phyloP scores from a whole-genome alignment of 2,329 filamentous ascomycete genomes.

The Apiospora aurea region DNA sequence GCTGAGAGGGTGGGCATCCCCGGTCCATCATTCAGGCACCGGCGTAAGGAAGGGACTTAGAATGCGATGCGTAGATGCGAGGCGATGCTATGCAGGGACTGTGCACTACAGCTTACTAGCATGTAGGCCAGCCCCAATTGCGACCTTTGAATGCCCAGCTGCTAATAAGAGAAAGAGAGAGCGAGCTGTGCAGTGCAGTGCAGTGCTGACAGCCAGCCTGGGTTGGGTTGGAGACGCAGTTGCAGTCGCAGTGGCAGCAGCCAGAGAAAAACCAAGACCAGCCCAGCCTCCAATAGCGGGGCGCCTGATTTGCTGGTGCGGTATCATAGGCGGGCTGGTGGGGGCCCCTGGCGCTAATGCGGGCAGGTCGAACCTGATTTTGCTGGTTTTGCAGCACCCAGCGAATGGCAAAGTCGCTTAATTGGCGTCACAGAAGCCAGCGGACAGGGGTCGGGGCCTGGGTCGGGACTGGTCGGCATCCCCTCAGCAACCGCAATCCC shows the following conservation, averaged over 20 bases:
- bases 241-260: background rate
- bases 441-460: constrained; percentile 5
- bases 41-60: background rate
- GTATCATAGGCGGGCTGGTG: constrained; percentile 15
- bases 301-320: background rate
- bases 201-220: background rate
- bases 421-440: constrained; percentile 2
- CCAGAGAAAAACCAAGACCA: constrained; percentile 13
- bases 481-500: constrained; percentile 19
- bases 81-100: background rate
- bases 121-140: background rate
- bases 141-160: background rate
- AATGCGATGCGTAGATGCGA: background rate
- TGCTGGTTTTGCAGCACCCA: background rate
- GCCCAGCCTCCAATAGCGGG: constrained; percentile 22
- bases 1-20: background rate
- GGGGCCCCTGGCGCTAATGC: constrained; percentile 7
- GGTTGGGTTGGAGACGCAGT: too few relatives aligned
- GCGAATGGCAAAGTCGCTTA: background rate
- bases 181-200: too few relatives aligned
- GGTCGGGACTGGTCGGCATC: constrained; percentile 10
- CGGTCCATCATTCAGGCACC: background rate
- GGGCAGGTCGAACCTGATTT: background rate
- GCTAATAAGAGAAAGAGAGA: background rate
- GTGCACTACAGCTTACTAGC: background rate